Evolutionary conservation across 129 eudicot genomes (phyloP).

Genomic region (Helianthus tuberosus): DNA sequence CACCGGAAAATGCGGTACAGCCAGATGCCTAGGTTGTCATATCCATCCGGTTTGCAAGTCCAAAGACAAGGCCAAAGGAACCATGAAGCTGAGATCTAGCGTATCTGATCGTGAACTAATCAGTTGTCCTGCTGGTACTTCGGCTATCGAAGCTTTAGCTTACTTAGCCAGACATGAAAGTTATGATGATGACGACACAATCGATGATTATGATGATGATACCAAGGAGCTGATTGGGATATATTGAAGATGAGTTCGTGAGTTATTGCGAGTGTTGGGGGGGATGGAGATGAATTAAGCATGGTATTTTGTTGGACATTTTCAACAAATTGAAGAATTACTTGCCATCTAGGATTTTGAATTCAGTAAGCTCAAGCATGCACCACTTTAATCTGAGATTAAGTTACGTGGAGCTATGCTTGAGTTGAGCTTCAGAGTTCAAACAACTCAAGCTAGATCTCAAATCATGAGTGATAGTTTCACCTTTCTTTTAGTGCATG

Average conservation of each 20-base stretch:
- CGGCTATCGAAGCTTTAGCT: constrained; percentile 45
- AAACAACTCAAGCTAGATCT: no score
- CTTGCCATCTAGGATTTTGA: no score
- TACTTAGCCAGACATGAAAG: constrained; percentile 29
- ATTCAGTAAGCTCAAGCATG: no score
- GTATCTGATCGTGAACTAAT: constrained; percentile 25
- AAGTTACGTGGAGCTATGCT: no score
- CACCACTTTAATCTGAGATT: neutral
- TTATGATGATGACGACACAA: constrained; percentile 15
- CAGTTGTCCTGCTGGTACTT: constrained; percentile 33
- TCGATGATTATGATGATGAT: constrained; percentile 24
- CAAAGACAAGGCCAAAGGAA: constrained; percentile 62
- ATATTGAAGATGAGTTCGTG: neutral
- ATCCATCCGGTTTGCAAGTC: constrained; percentile 58
- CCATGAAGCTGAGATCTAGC: constrained; percentile 41
- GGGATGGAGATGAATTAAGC: constrained; percentile 19
- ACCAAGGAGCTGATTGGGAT: constrained; percentile 4
- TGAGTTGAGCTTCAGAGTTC: no score
- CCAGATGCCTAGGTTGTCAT: constrained; percentile 59
- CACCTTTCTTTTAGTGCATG: no score
- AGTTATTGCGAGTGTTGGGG: no score
- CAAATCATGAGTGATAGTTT: no score
- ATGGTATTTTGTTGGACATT: constrained; percentile 70
- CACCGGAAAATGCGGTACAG: constrained; percentile 60
- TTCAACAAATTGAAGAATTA: no score